Evolutionary conservation across 371 early-diverging fungal species (phyloP).

Genomic region (Lichtheimia hyalospora): DNA sequence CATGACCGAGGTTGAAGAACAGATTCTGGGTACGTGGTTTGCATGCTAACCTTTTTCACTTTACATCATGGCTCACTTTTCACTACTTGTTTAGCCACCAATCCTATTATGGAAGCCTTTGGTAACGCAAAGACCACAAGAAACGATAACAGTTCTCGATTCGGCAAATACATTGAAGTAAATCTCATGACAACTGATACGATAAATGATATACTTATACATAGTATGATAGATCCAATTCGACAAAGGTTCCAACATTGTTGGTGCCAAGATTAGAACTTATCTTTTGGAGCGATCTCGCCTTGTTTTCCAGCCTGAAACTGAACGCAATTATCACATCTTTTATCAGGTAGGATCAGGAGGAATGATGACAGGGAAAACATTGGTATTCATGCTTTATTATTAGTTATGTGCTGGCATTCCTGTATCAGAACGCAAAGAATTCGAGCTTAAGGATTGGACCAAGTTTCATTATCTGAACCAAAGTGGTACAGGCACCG

Average conservation of each 20-base stretch:
- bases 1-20: slow-evolving; percentile 82
- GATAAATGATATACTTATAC: not conserved
- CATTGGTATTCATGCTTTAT: not conserved
- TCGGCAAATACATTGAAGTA: slow-evolving; percentile 98
- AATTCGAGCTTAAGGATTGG: slow-evolving; percentile 75
- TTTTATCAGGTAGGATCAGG: slow-evolving; percentile 82
- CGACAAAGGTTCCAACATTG: slow-evolving; percentile 77
- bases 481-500: slow-evolving; percentile 81
- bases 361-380: no score
- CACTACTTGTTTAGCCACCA: slow-evolving; percentile 66
- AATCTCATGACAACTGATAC: not conserved
- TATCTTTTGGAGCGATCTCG: slow-evolving; percentile 99
- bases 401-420: slow-evolving; percentile 83
- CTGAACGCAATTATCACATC: slow-evolving; percentile 98
- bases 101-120: slow-evolving; percentile 98
- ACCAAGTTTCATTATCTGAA: slow-evolving; percentile 84
- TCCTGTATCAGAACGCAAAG: slow-evolving; percentile 78
- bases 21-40: slow-evolving; percentile 61
- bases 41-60: no score
- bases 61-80: not conserved
- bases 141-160: slow-evolving; percentile 98
- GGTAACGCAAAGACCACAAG: slow-evolving; percentile 99
- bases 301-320: slow-evolving; percentile 88
- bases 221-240: slow-evolving; percentile 62
- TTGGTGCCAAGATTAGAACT: slow-evolving; percentile 95